phyloP scores from a whole-genome alignment of 2,329 filamentous ascomycete species.

The Ophiognomonia clavigignenti-juglandacearum region DNA sequence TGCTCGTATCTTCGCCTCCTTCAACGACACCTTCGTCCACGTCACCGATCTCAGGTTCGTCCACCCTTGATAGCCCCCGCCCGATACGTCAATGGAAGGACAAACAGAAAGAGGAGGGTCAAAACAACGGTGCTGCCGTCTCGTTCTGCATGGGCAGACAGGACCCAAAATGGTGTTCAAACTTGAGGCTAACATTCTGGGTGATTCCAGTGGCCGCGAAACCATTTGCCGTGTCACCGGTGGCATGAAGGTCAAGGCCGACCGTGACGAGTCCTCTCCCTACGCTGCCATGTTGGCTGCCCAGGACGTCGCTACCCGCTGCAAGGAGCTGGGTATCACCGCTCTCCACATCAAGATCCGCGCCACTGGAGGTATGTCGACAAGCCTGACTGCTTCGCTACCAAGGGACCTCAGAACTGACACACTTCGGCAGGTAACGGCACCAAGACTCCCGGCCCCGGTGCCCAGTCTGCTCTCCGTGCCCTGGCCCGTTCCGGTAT shows the following conservation, averaged over 20 bases:
- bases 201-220: slow-evolving; percentile 90
- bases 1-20: slow-evolving; percentile 95
- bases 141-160: background rate
- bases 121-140: background rate
- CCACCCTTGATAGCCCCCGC: slow-evolving; percentile 20
- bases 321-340: slow-evolving; percentile 69
- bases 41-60: slow-evolving; percentile 96
- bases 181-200: slow-evolving; percentile 58
- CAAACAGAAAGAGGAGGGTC: slow-evolving; percentile 9
- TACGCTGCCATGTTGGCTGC: slow-evolving; percentile 99
- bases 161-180: slow-evolving; percentile 3
- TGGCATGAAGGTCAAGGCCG: slow-evolving; percentile 99
- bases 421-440: slow-evolving; percentile 66
- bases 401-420: background rate
- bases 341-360: slow-evolving; percentile 99
- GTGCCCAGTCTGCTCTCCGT: slow-evolving; percentile 98
- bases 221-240: slow-evolving; percentile 99
- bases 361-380: slow-evolving; percentile 82
- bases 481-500: slow-evolving; percentile 98
- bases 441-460: slow-evolving; percentile 99
- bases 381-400: background rate
- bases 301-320: slow-evolving; percentile 90
- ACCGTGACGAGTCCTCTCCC: slow-evolving; percentile 99
- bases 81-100: background rate
- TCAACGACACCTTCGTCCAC: slow-evolving; percentile 94